Evolutionary conservation across 169 alveolate species (phyloP), one percentile per base, ranked within the genome.

Genomic region (Plasmodium fragile): DNA sequence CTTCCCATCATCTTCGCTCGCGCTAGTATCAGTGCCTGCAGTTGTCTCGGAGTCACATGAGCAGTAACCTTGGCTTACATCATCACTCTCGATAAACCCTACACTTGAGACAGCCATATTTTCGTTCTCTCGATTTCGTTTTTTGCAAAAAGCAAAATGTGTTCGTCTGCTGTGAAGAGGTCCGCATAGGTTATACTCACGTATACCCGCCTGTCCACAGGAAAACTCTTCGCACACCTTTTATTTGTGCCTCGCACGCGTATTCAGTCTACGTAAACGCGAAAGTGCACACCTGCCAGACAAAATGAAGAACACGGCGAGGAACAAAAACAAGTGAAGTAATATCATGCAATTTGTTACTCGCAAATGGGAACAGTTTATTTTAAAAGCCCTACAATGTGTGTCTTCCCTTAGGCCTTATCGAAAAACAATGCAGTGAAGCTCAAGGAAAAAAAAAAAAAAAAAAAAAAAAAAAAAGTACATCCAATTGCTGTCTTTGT

Each of bases 21-120:
- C 53, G 28, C 84, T 52, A 32, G 83, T 72, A 34, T 72, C 55
- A 73, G n/a, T 75, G 49, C 84, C 65, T 49, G 84, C 78, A 1
- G 81, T 84, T 65, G 92, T 84, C 30, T 73, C 92, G 69, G 79
- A 84, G 78, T 73, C 32, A 43, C 65, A 49, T 25, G 65, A 49
- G 52, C 22, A 59, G 78, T 84, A 49, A 1, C 71, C 78, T n/a
- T 52, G 59, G 78, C 82, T 13, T 71, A 25, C 36, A 55, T 72
- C 80, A 25, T 16, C 75, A 45, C n/a, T 49, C 39, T 55, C 32
- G 71, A 70, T 52, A 65, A 65, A 49, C n/a, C 32, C 82, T 7
- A 18, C 72, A 34, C 25, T 10, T 18, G 30, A 34, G 39, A 65
- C 8, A 30, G 81, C 81, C 78, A 82, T 82, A 49, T 11, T 49